Evolutionary conservation across 2,329 filamentous ascomycete genomes (phyloP), one percentile per base, ranked within the genome.

Genomic region (Alternaria sp.): DNA sequence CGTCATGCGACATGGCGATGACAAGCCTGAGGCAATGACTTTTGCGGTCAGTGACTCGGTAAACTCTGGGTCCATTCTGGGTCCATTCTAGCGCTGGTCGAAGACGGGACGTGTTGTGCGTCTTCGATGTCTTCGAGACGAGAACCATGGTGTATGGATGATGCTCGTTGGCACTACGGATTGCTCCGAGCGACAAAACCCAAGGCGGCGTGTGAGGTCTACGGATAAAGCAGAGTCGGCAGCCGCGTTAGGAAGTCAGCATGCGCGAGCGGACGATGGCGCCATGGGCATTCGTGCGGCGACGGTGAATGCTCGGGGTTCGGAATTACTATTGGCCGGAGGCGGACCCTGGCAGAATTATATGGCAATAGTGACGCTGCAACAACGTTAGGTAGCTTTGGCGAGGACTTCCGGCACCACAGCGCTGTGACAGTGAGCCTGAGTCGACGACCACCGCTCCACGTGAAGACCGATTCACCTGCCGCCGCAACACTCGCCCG

Each of bases 381-480:
- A 51, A 41, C 32, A 42, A 62, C 55, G 26, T 51, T 49, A 14
- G 48, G 30, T 41, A 36, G 42, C 30, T 42, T 55, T 60, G 57
- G 51, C 57, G 20, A 51, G 46, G 36, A 39, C 44, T 51, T 56
- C 42, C 66, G 63, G 57, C 64, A 68, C 63, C 28, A 51, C 51
- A 42, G 52, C 34, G 51, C 54, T 57, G 57, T 54, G 34, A 57
- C 53, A 26, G 34, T 22, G 36, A 51, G 42, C 42, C 54, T 57
- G 54, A 59, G 54, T 47, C 28, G 9, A 30, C 60, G 41, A 52
- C 55, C 43, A 38, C n/a, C 48, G 53, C 48, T 49, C 51, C 63
- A 67, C 60, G 55, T 65, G 58, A 61, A 63, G 22, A 57, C 54
- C 32, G 34, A 51, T 57, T 57, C 47, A 53, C 54, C 53, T 48